Evolutionary conservation across 805 yeast genomes (phyloP), one percentile per base, ranked within the genome.

Genomic region (Pichia insulana): DNA sequence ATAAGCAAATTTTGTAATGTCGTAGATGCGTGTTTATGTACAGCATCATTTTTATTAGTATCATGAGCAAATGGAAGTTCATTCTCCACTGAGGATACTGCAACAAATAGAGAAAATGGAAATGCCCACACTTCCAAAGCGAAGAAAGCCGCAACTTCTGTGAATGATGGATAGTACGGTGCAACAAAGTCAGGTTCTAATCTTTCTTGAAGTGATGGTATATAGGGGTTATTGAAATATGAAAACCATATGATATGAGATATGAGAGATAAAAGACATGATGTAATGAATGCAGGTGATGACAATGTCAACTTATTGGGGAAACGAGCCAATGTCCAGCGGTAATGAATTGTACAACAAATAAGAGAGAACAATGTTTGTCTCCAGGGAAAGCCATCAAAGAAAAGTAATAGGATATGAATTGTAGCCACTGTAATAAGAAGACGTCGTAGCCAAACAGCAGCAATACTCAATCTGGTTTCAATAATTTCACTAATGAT

Each of bases 131-230:
- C 80, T 53, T 92, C 80, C 34, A 92, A 64, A 1, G 96, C 98
- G 58, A 92, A 89, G 61, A 92, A 92, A 3, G 96, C 83, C n/a
- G 96, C 85, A 4, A 92, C 85, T 58, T 92, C 96, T 1, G 88
- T 70, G 56, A 90, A 90, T 11, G 83, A 70, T 2, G 95, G 95
- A 41, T 85, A 74, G 36, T 76, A 73, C 12, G 83, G 83, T 37
- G 84, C 75, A 18, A 63, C 63, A 54, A 78, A 81, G 38, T 70
- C 70, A 38, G 84, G 72, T 50, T 65, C 70, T 54, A 80, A 65
- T 52, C 83, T 61, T 49, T 68, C 74, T 47, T 71, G 70, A 50
- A 82, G 71, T 32, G 92, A 80, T 10, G 95, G 90, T 22, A 84
- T 70, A 37, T 73, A 69, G 34, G 86, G 82, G 45, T 78, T 70